Evolutionary conservation across 805 yeast species (phyloP), one percentile per base, ranked within the genome.

Genomic region (Saccharomycopsis fermentans): DNA sequence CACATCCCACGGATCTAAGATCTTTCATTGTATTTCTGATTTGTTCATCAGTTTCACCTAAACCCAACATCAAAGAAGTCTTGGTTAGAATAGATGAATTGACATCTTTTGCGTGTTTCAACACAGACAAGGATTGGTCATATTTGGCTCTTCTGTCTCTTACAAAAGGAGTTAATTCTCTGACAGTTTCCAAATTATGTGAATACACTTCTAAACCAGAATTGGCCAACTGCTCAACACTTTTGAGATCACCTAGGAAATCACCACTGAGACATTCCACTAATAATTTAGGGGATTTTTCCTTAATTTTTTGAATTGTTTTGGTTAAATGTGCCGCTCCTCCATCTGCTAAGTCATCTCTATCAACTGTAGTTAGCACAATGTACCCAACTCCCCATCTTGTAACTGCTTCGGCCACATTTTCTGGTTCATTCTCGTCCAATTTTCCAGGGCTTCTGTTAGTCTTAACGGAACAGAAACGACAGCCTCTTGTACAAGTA

Each of bases 301-400:
- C 76, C 70, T 94, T 94, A 65, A 94, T 92, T 67, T 81, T 82
- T 65, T 72, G 73, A 14, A 94, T 97, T 0, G 99, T 92, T 67
- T 87, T 86, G 0, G 95, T 86, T 67, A 94, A 80, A 72, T 94
- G 99, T 61, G 82, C 76, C 3, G 97, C 84, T 50, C 99, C 99
- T 60, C 98, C 97, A 68, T 94, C 99, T 0, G 78, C 65, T 65
- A 94, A 77, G 71, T 94, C 99, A 71, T 94, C 99, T 73, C 99
- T 81, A 71, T 94, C 99, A 19, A 94, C 99, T 1, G 99, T 91
- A 17, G 99, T 94, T 63, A 94, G 76, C 21, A 94, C 99, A 9
- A 94, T 97, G 69, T 94, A 94, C 29, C 99, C 99, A 63, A 94
- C 79, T 0, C 98, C 98, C 99, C 99, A 94, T 72, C 96, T 83